Conservation (phyloP, 2,329 filamentous ascomycete species). For the Atkinsonella hypoxylon region DNA sequence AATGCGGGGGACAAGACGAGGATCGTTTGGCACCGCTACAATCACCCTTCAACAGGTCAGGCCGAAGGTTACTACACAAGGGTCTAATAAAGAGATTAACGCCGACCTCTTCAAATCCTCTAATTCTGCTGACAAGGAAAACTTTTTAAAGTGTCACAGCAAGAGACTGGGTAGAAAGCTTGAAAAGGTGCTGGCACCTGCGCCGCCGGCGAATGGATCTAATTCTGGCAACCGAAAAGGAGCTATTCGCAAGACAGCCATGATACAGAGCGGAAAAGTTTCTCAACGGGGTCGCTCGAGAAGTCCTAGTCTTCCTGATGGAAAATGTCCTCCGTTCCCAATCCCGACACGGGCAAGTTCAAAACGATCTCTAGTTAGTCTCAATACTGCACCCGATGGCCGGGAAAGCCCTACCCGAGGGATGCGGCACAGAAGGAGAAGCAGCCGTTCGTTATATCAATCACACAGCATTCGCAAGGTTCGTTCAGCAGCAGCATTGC, state of each 20-base stretch:
- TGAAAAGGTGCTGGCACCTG: slow-evolving; percentile 26
- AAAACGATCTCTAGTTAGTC: slow-evolving; percentile 53
- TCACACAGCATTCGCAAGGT: slow-evolving; percentile 65
- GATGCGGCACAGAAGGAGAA: slow-evolving; percentile 43
- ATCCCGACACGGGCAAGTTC: slow-evolving; percentile 87
- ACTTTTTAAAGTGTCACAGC: slow-evolving; percentile 9
- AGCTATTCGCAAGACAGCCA: slow-evolving; percentile 63
- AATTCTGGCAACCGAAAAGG: slow-evolving; percentile 32
- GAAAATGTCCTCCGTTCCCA: slow-evolving; percentile 68
- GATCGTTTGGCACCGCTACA: slow-evolving; percentile 24
- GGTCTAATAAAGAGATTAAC: slow-evolving; percentile 22
- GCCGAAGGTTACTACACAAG: slow-evolving; percentile 15
- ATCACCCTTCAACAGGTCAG: slow-evolving; percentile 32
- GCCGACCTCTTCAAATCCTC: slow-evolving; percentile 35
- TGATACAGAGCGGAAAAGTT: slow-evolving; percentile 68
- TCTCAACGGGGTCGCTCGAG: slow-evolving; percentile 52
- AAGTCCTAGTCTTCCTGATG: slow-evolving; percentile 53
- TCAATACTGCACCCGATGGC: slow-evolving; percentile 58
- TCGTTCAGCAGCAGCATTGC: slow-evolving; percentile 67
- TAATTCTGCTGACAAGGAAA: slow-evolving; percentile 23
- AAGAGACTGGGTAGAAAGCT: slow-evolving; percentile 23
- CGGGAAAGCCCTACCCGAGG: slow-evolving; percentile 62
- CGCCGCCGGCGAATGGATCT: slow-evolving; percentile 17
- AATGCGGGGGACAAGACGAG: slow-evolving; percentile 29
- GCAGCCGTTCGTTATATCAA: slow-evolving; percentile 37